Conservation (phyloP, 345 rosid genomes). For the Lenwebbia sp. region DNA sequence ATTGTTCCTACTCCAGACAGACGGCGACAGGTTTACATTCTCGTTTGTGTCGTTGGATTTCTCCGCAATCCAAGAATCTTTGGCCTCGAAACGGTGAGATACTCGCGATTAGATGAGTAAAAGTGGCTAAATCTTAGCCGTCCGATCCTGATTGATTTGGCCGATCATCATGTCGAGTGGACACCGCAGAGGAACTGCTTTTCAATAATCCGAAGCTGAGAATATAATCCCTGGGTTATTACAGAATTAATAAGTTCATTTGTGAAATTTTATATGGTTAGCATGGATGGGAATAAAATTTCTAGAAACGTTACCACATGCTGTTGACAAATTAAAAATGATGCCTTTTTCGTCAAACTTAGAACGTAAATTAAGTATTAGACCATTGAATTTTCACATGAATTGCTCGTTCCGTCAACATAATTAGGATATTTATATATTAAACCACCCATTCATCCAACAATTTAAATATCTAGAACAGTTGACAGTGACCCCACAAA, state of each 20-base stretch:
- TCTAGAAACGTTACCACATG: too few species aligned
- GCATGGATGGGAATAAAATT: too few species aligned
- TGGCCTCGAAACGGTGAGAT: not conserved
- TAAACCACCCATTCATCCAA: too few species aligned
- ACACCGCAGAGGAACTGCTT: not conserved
- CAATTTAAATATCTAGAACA: too few species aligned
- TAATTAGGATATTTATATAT: too few species aligned
- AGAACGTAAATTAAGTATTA: not conserved
- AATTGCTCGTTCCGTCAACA: not conserved
- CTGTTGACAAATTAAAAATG: too few species aligned
- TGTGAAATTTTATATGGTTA: too few species aligned
- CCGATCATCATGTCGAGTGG: not conserved
- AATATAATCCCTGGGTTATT: not conserved
- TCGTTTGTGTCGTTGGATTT: not conserved
- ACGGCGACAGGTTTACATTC: not conserved
- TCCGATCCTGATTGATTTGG: not conserved
- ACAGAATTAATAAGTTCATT: too few species aligned
- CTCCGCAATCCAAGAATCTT: not conserved
- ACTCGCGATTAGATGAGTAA: not conserved
- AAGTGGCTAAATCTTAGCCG: not conserved
- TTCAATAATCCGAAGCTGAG: not conserved
- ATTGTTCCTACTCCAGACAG: not conserved
- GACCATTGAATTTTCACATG: rapidly evolving
- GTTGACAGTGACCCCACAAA: too few species aligned
- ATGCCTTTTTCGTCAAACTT: too few species aligned